Percentiles rank a stretch among this genome's conserved stretches.
These are phyloP conservation scores for Chlorociboria aeruginascens DNA, from an alignment of 495 filamentous ascomycete genomes.

Conservation along the genomic window DNA sequence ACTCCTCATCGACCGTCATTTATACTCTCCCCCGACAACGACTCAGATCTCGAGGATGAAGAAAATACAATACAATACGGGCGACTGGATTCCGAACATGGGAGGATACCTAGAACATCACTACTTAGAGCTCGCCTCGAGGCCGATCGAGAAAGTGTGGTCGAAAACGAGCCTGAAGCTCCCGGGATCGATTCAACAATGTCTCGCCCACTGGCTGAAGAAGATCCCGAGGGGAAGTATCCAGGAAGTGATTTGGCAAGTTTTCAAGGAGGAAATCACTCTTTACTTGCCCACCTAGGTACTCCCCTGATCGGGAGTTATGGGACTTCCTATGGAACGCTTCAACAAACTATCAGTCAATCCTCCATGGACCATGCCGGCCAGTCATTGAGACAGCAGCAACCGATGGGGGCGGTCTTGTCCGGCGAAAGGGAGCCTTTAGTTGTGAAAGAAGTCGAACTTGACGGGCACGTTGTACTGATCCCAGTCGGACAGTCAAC, in stretches of 20 bases:
- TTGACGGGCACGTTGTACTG: conserved; percentile 74
- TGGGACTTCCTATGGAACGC: conserved; percentile 64
- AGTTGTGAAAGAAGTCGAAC: conserved; percentile 75
- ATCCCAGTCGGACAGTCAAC: conserved; percentile 86
- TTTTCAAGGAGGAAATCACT: conserved; percentile 19
- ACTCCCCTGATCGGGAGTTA: conserved; percentile 59
- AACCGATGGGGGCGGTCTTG: conserved; percentile 30
- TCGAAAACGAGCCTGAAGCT: conserved; percentile 13
- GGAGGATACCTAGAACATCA: conserved; percentile 31
- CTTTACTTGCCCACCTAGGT: conserved; percentile 47
- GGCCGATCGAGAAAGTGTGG: conserved; percentile 13
- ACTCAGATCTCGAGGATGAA: conserved; percentile 7
- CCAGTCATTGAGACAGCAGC: conserved; percentile 60
- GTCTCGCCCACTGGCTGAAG: conserved; percentile 21
- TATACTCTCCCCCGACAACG: conserved; percentile 36
- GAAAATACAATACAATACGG: conserved; percentile 23
- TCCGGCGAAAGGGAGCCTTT: conserved; percentile 67
- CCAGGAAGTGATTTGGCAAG: conserved; percentile 20
- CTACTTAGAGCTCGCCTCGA: conserved; percentile 34
- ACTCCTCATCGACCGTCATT: conserved; percentile 65
- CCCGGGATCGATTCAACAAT: background rate
- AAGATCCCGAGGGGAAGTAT: conserved; percentile 26
- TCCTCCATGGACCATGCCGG: conserved; percentile 60
- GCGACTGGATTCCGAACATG: conserved; percentile 16
- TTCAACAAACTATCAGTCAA: conserved; percentile 55